phyloP scores from a whole-genome alignment of 306 rosid species.

The Pueraria montana region DNA sequence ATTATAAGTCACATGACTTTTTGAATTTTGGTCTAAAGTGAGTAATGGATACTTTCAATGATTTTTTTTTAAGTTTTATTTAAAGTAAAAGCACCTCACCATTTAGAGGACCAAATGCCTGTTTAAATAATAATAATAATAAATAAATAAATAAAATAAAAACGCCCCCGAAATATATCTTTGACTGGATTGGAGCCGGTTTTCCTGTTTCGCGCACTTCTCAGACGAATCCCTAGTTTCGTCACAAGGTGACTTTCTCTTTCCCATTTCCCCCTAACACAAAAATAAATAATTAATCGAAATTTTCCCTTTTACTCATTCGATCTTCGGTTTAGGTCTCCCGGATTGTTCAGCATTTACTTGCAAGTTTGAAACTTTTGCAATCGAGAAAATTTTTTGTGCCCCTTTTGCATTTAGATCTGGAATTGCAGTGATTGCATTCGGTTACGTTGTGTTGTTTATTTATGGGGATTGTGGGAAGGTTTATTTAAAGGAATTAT shows the following conservation, averaged over 20 bases:
- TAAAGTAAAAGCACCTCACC: too few relatives aligned
- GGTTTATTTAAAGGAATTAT: not conserved
- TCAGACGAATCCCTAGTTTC: conserved; percentile 25
- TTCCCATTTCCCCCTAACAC: not conserved
- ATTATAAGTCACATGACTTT: too few relatives aligned
- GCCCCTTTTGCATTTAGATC: conserved; percentile 34
- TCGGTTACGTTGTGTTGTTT: not conserved
- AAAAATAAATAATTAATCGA: not conserved
- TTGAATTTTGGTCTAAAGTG: too few relatives aligned
- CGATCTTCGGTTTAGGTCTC: conserved; percentile 13
- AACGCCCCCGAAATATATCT: too few relatives aligned
- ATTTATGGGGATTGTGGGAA: conserved; percentile 1
- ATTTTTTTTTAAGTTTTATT: too few relatives aligned
- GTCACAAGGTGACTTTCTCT: conserved; percentile 22
- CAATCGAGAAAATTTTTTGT: not conserved
- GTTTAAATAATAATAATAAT: too few relatives aligned
- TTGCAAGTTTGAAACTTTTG: conserved; percentile 16
- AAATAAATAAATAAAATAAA: too few relatives aligned
- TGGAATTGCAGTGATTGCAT: conserved; percentile 19
- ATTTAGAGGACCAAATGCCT: too few relatives aligned
- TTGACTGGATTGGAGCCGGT: too few relatives aligned
- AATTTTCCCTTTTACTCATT: not conserved
- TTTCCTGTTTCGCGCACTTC: not conserved
- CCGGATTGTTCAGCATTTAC: conserved; percentile 42
- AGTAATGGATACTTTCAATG: too few relatives aligned